phyloP scores from a whole-genome alignment of 192 early-diverging fungal genomes.

The Lobosporangium transversale region DNA sequence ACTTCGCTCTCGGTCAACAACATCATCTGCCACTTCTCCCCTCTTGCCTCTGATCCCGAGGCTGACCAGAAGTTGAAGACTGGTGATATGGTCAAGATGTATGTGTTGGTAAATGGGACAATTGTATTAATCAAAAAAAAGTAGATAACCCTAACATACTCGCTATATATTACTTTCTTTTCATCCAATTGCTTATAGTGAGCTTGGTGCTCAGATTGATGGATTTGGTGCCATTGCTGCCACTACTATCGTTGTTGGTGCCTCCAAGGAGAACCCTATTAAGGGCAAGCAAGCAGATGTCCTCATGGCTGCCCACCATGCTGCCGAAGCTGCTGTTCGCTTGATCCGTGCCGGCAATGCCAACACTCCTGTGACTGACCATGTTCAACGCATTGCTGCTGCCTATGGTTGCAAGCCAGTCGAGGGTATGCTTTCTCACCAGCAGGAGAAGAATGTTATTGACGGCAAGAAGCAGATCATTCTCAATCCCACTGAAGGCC shows the following conservation, averaged over 20 bases:
- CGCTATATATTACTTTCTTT: background rate
- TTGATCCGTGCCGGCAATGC: conserved; percentile 84
- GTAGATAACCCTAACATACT: too few relatives aligned
- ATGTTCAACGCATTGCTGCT: conserved; percentile 79
- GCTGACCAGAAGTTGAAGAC: conserved; percentile 67
- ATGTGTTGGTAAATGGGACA: too few relatives aligned
- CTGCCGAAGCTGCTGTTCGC: conserved; percentile 85
- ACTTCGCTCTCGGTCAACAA: conserved; percentile 89
- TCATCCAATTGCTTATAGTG: conserved; percentile 46
- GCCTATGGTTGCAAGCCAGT: conserved; percentile 90
- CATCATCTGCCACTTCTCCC: conserved; percentile 85
- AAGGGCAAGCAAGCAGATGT: conserved; percentile 89
- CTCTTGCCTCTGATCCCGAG: conserved; percentile 78
- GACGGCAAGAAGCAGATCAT: conserved; percentile 96
- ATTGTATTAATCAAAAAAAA: background rate
- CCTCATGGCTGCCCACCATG: conserved; percentile 85
- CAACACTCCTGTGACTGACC: conserved; percentile 78
- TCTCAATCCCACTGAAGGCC: conserved; percentile 82
- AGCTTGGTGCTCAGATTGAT: conserved; percentile 92
- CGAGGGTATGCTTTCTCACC: conserved; percentile 92
- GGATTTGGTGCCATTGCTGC: conserved; percentile 86
- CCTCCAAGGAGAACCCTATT: conserved; percentile 78
- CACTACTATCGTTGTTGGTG: conserved; percentile 87
- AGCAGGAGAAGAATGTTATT: conserved; percentile 86
- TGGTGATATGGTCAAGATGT: conserved; percentile 92